Evolutionary conservation across 2,329 filamentous ascomycete genomes (phyloP).

Genomic region (Epichloe sp.): DNA sequence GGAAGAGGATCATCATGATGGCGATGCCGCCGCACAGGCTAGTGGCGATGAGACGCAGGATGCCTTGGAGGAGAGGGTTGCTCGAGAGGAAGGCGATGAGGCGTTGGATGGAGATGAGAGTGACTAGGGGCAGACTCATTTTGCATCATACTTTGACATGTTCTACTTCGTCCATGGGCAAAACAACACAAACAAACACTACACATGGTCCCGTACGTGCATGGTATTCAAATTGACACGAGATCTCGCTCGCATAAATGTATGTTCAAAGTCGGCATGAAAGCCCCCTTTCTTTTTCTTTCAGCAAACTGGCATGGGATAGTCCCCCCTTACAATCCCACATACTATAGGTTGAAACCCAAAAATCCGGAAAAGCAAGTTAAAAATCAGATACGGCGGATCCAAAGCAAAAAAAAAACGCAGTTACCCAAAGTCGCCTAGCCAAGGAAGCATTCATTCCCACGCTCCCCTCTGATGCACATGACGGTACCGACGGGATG

Average conservation of each 20-base stretch:
- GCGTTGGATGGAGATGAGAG: conserved; percentile 50
- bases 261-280: neutral
- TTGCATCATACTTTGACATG: no score
- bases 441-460: conserved; percentile 1
- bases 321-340: neutral
- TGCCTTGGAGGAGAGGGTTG: conserved; percentile 34
- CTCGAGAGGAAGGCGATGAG: conserved; percentile 41
- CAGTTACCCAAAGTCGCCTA: conserved; percentile 1
- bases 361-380: neutral
- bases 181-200: no score
- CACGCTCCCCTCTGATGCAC: conserved; percentile 7
- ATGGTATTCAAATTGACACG: no score
- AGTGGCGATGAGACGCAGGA: conserved; percentile 36
- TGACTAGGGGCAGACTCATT: conserved; percentile 23
- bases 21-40: conserved; percentile 26
- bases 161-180: no score
- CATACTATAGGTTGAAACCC: no score
- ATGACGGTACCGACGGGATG: conserved; percentile 4
- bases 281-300: neutral
- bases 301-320: neutral
- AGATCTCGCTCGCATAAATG: no score
- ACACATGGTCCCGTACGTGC: no score
- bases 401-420: neutral
- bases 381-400: no score
- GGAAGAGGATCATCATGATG: conserved; percentile 24